Evolutionary conservation across 441 rosid genomes (phyloP).

Genomic region (Mallotus japonicus): DNA sequence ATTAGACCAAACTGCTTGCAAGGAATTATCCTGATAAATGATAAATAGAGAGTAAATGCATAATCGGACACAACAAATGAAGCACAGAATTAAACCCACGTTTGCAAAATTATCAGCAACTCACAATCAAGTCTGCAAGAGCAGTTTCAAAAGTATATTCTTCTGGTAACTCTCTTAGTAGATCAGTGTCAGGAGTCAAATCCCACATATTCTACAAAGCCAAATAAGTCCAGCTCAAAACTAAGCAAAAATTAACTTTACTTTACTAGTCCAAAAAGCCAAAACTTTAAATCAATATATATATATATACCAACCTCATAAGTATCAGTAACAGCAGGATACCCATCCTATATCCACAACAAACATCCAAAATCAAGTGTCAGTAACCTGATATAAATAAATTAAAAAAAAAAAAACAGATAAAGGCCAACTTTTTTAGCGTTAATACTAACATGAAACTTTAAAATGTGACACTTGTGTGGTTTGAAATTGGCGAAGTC

Average conservation of each 20-base stretch:
- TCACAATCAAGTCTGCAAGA: slow-evolving; percentile 74
- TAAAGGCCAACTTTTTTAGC: neutral
- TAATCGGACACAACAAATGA: neutral
- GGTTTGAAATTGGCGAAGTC: slow-evolving; percentile 36
- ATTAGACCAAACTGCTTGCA: slow-evolving; percentile 75
- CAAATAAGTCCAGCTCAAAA: neutral
- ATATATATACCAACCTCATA: slow-evolving; percentile 45
- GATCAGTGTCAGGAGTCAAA: slow-evolving; percentile 65
- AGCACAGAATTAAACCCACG: neutral
- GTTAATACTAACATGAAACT: slow-evolving; percentile 50
- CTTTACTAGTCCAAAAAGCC: neutral
- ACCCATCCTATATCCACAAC: slow-evolving; percentile 50
- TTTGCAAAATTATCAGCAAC: slow-evolving; percentile 16
- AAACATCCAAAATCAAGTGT: neutral
- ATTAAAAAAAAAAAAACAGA: neutral
- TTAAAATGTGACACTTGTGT: slow-evolving; percentile 40
- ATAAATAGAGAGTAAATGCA: slow-evolving; percentile 9
- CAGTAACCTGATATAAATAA: neutral
- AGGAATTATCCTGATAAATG: slow-evolving; percentile 63
- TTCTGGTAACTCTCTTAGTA: slow-evolving; percentile 56
- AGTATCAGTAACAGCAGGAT: slow-evolving; percentile 27
- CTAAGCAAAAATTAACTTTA: neutral
- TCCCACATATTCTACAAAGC: slow-evolving; percentile 70
- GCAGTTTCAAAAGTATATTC: slow-evolving; percentile 68
- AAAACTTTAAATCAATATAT: neutral